Base-by-base conservation (phyloP, 1,139 yeast species). In the Saccharomyces hybrid region DNA sequence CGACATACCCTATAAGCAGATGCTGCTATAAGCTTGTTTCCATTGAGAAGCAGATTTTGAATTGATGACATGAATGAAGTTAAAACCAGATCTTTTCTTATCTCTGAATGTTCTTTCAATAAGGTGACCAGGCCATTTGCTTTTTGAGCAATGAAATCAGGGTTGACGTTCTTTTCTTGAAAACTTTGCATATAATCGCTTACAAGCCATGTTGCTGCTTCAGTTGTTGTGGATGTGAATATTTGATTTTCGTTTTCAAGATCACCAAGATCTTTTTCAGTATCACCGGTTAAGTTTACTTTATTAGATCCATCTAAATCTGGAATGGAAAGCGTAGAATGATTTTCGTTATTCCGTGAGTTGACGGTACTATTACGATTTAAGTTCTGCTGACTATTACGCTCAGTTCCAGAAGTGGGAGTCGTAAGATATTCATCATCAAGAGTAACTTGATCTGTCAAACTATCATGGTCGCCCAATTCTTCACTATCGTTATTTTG, bases 1-100 rank as follows among this genome's bases (percentile, higher is more conserved):
- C 97, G 74, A 32, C 89, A 78, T 2, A 90, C 77, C 52, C 95
- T 75, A 68, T 83, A 89, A 0, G 93, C 96, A 4, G 88, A 79
- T 1, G 93, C 86, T 14, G 84, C 76, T 1, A 88, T 86, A 58
- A 83, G 85, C 29, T 86, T 78, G 47, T 80, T 78, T 4, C 73
- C 73, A 62, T 81, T 83, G 49, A 81, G 73, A 25, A 90, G 71
- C 70, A 89, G 75, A 46, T 78, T 78, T 61, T 82, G 85, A 23
- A 90, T 75, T 49, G 82, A 77, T 56, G 75, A 75, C 47, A 88
- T 76, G 52, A 88, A 80, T 3, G 83, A 81, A 28, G 82, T 76
- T 52, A 88, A 70, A 2, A 81, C 83, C 32, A 89, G 73, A 56
- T 89, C 95, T 50, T 79, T 75, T 63, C 84, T 81, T 48, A 90